A percentile compares a stretch with the other conserved stretches of the same genome.
Evolutionary conservation across 805 yeast genomes (phyloP).

Genomic region (Yarrowia porcina): DNA sequence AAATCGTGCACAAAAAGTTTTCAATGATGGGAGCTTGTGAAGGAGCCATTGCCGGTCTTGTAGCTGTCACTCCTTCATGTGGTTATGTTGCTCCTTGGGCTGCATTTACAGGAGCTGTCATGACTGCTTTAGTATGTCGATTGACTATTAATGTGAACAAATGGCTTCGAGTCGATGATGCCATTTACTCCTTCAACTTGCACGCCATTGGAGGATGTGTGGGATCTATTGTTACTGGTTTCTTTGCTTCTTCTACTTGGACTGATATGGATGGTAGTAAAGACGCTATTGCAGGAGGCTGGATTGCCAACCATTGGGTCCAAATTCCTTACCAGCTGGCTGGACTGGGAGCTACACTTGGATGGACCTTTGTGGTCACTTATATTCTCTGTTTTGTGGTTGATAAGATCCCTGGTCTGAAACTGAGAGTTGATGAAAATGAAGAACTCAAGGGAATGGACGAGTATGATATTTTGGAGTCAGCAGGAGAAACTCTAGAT

Average conservation of each 20-base stretch:
- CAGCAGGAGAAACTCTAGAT: not conserved
- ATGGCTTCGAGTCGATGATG: constrained; percentile 82
- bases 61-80: constrained; percentile 95
- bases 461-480: constrained; percentile 1
- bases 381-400: constrained; percentile 60
- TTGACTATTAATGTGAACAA: constrained; percentile 7
- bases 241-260: constrained; percentile 54
- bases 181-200: constrained; percentile 87
- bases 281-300: constrained; percentile 57
- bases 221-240: constrained; percentile 81
- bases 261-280: not conserved
- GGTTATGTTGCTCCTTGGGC: constrained; percentile 81
- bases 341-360: constrained; percentile 63
- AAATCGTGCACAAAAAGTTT: constrained; percentile 70
- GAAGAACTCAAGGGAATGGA: constrained; percentile 90
- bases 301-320: constrained; percentile 76
- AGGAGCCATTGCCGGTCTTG: constrained; percentile 91
- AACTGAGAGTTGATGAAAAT: constrained; percentile 77
- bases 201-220: constrained; percentile 88
- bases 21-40: constrained; percentile 91
- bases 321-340: constrained; percentile 91
- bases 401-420: constrained; percentile 76
- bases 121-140: not conserved
- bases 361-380: constrained; percentile 75
- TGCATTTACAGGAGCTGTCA: not conserved